A percentile compares a stretch with the other conserved stretches of the same genome.
Evolutionary conservation across 1,139 yeast species (phyloP).

Genomic region (Blastobotrys elegans): DNA sequence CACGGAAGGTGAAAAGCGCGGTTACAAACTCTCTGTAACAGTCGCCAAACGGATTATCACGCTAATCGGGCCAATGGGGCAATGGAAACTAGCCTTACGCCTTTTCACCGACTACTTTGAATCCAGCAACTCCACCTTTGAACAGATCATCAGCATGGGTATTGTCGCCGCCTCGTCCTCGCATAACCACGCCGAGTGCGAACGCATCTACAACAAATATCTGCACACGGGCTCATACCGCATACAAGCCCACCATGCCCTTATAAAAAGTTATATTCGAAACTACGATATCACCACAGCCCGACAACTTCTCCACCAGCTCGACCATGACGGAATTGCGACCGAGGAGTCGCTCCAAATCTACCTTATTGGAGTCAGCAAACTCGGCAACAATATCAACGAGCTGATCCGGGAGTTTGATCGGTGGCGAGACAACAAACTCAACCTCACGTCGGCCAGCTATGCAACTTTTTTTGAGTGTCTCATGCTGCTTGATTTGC

Average conservation of each 20-base stretch:
- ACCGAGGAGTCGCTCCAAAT: constrained; percentile 18
- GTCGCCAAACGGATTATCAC: constrained; percentile 13
- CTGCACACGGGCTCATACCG: constrained; percentile 15
- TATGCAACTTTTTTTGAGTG: constrained; percentile 9
- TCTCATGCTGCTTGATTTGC: constrained; percentile 3
- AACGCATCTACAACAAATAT: constrained; percentile 21
- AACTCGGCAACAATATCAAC: constrained; percentile 18
- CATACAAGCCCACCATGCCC: constrained; percentile 16
- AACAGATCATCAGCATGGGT: constrained; percentile 18
- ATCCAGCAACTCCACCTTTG: constrained; percentile 10
- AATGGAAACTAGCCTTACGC: constrained; percentile 16
- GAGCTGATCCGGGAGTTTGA: constrained; percentile 20
- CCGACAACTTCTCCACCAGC: constrained; percentile 22
- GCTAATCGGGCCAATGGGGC: constrained; percentile 12
- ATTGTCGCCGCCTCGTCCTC: constrained; percentile 21
- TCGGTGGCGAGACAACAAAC: constrained; percentile 17
- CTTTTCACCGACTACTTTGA: constrained; percentile 21
- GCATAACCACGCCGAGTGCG: constrained; percentile 19
- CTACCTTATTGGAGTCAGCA: constrained; percentile 19
- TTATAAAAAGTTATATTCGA: constrained; percentile 21
- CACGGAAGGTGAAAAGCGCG: constrained; percentile 10
- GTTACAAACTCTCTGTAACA: constrained; percentile 1
- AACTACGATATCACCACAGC: constrained; percentile 23
- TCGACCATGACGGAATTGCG: constrained; percentile 16
- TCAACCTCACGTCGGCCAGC: neutral